A percentile compares a stretch with the other conserved stretches of the same genome.
phyloP scores from a whole-genome alignment of 768 basidiomycete genomes.

The Exidia glandulosa region DNA sequence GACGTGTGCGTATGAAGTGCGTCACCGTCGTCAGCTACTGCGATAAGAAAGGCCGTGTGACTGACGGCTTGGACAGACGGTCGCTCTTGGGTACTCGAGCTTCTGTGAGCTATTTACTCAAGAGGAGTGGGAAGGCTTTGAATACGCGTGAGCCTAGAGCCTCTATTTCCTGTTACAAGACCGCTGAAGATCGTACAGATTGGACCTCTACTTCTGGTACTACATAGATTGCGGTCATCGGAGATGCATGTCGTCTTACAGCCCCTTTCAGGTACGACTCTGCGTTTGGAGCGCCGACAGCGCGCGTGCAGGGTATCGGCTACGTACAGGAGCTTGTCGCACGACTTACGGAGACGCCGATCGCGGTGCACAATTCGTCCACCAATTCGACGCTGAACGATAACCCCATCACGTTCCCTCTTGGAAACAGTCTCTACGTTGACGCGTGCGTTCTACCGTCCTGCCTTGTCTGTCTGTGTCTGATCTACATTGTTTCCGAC shows the following conservation, averaged over 20 bases:
- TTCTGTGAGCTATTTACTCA: slow-evolving; percentile 87
- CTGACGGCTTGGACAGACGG: slow-evolving; percentile 45
- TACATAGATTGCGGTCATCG: background rate
- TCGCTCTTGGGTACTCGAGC: slow-evolving; percentile 80
- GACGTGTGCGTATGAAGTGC: slow-evolving; percentile 75
- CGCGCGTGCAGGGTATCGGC: slow-evolving; percentile 65
- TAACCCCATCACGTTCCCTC: slow-evolving; percentile 55
- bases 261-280: slow-evolving; percentile 40
- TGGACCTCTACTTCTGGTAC: slow-evolving; percentile 57
- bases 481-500: background rate
- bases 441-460: slow-evolving; percentile 46
- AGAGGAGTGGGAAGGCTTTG: slow-evolving; percentile 89
- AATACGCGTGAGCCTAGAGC: slow-evolving; percentile 53
- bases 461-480: too few species aligned
- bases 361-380: slow-evolving; percentile 61
- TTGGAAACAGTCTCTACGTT: slow-evolving; percentile 64
- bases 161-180: background rate
- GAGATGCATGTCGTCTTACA: background rate
- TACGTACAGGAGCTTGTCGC: slow-evolving; percentile 77
- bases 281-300: slow-evolving; percentile 73
- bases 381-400: slow-evolving; percentile 78
- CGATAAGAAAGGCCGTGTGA: background rate
- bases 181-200: slow-evolving; percentile 21
- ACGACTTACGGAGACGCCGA: slow-evolving; percentile 67
- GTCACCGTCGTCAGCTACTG: slow-evolving; percentile 1